Evolutionary conservation across 2,329 filamentous ascomycete species (phyloP).

Genomic region (Neonectria coccinea): DNA sequence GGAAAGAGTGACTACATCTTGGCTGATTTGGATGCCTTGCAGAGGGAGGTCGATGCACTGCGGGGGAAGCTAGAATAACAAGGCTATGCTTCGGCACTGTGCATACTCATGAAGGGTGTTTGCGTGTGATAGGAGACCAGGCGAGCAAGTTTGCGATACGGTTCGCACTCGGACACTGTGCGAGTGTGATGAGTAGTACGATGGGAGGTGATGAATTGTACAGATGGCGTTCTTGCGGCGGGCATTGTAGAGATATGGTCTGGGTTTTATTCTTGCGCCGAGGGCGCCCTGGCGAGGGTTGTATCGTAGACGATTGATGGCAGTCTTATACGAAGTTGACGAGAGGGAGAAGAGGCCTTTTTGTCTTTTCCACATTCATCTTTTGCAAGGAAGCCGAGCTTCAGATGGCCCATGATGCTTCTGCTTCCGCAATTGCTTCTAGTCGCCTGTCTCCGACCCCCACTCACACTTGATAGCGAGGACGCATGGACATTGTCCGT

Average conservation of each 20-base stretch:
- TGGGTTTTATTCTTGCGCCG: conserved; percentile 21
- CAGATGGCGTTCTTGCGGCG: conserved; percentile 20
- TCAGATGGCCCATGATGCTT: conserved; percentile 1
- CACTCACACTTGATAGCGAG: conserved; percentile 33
- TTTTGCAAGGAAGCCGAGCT: neutral
- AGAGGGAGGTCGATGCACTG: conserved; percentile 80
- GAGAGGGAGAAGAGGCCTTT: conserved; percentile 10
- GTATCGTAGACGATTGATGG: conserved; percentile 39
- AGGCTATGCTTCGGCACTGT: conserved; percentile 15
- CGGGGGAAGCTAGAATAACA: conserved; percentile 49
- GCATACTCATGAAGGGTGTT: neutral
- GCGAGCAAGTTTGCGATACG: neutral
- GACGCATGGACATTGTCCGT: conserved; percentile 18
- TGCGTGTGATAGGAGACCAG: neutral
- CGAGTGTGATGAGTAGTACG: neutral
- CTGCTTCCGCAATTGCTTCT: conserved; percentile 18
- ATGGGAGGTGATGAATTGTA: conserved; percentile 10
- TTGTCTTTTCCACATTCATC: conserved; percentile 4
- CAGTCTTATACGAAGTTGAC: conserved; percentile 26
- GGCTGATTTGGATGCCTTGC: conserved; percentile 77
- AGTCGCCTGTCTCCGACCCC: conserved; percentile 23
- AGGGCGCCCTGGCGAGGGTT: conserved; percentile 21
- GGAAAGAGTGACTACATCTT: conserved; percentile 70
- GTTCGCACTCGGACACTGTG: conserved; percentile 6
- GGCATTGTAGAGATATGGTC: conserved; percentile 37